Evolutionary conservation across 306 rosid species (phyloP).

Genomic region (Quercus engelmannii): DNA sequence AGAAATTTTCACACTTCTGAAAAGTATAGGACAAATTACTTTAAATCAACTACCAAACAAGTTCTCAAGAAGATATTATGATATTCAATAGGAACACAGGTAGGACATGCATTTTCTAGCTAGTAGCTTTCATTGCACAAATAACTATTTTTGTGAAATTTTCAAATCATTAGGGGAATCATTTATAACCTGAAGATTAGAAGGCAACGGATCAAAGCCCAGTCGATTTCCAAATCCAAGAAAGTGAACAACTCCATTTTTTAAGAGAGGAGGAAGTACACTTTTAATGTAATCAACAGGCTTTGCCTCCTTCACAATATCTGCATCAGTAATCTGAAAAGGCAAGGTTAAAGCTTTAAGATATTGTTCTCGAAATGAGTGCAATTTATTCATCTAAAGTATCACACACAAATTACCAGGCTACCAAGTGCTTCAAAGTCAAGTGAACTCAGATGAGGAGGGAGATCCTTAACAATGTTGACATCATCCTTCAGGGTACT

Average conservation of each 20-base stretch:
- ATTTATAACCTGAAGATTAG: constrained; percentile 67
- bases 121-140: constrained; percentile 7
- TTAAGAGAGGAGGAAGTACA: constrained; percentile 67
- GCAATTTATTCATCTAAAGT: background rate
- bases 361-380: constrained; percentile 9
- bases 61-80: background rate
- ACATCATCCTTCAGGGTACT: constrained; percentile 64
- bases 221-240: constrained; percentile 93
- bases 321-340: constrained; percentile 88
- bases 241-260: constrained; percentile 72
- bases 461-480: constrained; percentile 68
- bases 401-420: constrained; percentile 44
- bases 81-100: background rate
- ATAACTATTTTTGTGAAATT: background rate
- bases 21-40: background rate
- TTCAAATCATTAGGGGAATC: constrained; percentile 4
- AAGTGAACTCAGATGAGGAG: constrained; percentile 60
- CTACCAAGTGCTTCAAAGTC: constrained; percentile 76
- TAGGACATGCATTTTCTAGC: background rate
- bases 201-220: constrained; percentile 85
- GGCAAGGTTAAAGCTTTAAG: constrained; percentile 8
- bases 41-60: background rate
- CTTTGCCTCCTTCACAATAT: constrained; percentile 85
- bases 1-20: background rate
- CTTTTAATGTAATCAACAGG: constrained; percentile 52